Evolutionary conservation across 345 rosid genomes (phyloP).

Genomic region (Aquilaria sinensis): DNA sequence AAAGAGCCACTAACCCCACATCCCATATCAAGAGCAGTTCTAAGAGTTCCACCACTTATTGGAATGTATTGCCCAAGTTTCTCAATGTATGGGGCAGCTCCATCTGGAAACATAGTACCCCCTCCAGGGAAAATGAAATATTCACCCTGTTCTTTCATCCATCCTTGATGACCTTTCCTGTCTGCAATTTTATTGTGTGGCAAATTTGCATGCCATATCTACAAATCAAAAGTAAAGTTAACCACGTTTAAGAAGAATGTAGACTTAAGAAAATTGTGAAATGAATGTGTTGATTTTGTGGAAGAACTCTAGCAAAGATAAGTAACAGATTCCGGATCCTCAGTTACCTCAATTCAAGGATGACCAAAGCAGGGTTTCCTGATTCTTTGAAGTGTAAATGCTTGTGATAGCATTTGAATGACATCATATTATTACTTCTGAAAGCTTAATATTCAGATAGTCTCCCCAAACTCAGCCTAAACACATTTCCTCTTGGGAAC

Average conservation of each 20-base stretch:
- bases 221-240: conserved; percentile 11
- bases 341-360: no score
- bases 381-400: no score
- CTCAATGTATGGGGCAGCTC: conserved; percentile 79
- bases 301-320: no score
- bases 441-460: no score
- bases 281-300: no score
- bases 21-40: conserved; percentile 99
- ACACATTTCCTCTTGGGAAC: no score
- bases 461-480: no score
- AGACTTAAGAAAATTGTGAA: background rate
- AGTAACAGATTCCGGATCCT: no score
- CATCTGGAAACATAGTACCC: conserved; percentile 97
- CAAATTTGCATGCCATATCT: conserved; percentile 99
- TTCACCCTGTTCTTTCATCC: conserved; percentile 91
- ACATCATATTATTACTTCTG: no score
- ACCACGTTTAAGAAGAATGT: background rate
- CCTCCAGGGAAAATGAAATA: conserved; percentile 95
- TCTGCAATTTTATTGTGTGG: conserved; percentile 94
- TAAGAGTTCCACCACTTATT: conserved; percentile 51
- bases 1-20: conserved; percentile 69
- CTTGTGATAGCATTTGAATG: no score
- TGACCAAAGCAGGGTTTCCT: no score
- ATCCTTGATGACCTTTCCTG: conserved; percentile 98
- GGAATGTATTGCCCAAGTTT: conserved; percentile 86